A percentile compares a stretch with the other conserved stretches of the same genome.
phyloP scores from a whole-genome alignment of 1,284 basidiomycete genomes.

The Apiotrichum gracile region DNA sequence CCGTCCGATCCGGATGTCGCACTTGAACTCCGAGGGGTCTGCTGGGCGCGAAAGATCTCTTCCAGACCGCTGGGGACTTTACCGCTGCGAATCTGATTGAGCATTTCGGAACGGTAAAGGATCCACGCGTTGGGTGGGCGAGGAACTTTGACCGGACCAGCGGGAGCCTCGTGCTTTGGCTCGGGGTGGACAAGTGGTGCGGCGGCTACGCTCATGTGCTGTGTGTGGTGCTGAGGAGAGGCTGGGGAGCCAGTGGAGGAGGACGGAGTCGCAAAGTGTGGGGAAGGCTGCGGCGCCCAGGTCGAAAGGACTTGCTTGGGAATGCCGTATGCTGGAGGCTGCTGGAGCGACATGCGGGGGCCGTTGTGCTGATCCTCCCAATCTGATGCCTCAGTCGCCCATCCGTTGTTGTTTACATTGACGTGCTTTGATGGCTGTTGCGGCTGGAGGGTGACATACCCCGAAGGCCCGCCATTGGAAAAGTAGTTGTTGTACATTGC shows the following conservation, averaged over 20 bases:
- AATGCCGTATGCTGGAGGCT: background rate
- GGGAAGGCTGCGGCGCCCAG: background rate
- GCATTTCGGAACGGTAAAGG: conserved; percentile 70
- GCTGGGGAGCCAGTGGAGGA: background rate
- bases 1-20: background rate
- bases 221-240: background rate
- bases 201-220: background rate
- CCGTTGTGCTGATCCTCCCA: background rate
- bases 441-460: background rate
- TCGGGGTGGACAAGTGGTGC: background rate
- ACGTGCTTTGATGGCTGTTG: background rate
- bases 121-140: conserved; percentile 89
- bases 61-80: background rate
- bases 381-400: background rate
- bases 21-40: background rate
- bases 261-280: background rate
- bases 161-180: background rate
- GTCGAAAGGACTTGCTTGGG: background rate
- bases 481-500: background rate
- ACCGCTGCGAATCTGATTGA: conserved; percentile 23
- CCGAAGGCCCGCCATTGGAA: background rate
- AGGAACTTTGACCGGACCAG: conserved; percentile 3
- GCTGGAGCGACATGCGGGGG: background rate
- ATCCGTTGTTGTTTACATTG: background rate
- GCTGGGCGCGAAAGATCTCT: background rate